Conservation (phyloP, 345 rosid species). For the Syzygium grande region DNA sequence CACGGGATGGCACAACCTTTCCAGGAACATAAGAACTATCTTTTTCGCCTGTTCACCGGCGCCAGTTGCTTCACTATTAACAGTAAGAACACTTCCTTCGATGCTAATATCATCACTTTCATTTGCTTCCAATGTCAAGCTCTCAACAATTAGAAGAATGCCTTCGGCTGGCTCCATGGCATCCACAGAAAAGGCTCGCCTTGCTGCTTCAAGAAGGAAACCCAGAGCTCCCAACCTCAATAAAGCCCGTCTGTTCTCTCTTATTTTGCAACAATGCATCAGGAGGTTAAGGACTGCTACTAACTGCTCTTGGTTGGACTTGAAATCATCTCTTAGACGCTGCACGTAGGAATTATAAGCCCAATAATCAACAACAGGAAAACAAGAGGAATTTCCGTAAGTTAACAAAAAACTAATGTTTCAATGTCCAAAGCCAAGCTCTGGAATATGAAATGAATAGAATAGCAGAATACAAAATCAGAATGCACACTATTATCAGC, state of each 20-base stretch:
- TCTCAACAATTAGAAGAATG: slow-evolving; percentile 94
- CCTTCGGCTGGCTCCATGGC: slow-evolving; percentile 99
- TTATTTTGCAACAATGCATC: slow-evolving; percentile 95
- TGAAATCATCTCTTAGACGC: slow-evolving; percentile 79
- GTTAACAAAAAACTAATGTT: background rate
- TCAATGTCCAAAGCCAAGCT: background rate
- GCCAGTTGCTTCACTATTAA: slow-evolving; percentile 78
- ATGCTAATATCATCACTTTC: slow-evolving; percentile 81
- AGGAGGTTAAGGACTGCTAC: slow-evolving; percentile 92
- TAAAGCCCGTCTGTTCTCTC: slow-evolving; percentile 83
- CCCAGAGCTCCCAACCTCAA: slow-evolving; percentile 84
- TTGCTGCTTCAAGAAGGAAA: slow-evolving; percentile 94
- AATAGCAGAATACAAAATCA: background rate
- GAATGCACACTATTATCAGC: background rate
- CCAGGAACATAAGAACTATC: slow-evolving; percentile 93
- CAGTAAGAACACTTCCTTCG: slow-evolving; percentile 69
- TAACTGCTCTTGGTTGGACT: slow-evolving; percentile 89
- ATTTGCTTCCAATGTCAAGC: slow-evolving; percentile 89
- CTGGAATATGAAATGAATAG: background rate
- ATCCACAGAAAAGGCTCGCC: slow-evolving; percentile 94
- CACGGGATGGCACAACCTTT: slow-evolving; percentile 81
- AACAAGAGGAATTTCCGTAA: background rate
- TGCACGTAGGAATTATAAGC: slow-evolving; percentile 25
- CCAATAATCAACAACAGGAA: background rate
- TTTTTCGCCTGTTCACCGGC: slow-evolving; percentile 93